Evolutionary conservation across 2,329 filamentous ascomycete species (phyloP), one percentile per base, ranked within the genome.

Genomic region (Dryadomyces sulphureus): DNA sequence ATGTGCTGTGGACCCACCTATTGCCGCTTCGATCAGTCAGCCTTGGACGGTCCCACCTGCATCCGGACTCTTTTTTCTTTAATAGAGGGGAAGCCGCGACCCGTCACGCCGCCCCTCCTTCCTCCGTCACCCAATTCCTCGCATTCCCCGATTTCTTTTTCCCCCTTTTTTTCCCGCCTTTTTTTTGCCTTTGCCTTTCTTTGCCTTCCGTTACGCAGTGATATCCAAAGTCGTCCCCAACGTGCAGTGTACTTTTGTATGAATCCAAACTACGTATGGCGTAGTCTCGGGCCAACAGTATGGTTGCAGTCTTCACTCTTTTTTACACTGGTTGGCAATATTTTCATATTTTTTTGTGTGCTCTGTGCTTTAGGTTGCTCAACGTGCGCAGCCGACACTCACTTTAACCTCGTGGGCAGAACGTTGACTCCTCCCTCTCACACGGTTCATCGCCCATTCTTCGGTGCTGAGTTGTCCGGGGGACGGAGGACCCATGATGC

Each of bases 321-420:
- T 35, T 22, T 5, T 43, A 25, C 47, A 54, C 46, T 48, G 50
- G 50, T 49, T 50, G 54, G n/a, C n/a, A n/a, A n/a, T n/a, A n/a
- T 55, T 54, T 44, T 43, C 9, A 50, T 56, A 57, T 56, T 51
- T 56, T 56, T 53, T 45, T 47, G 49, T 40, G n/a, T 48, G 49
- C 45, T 50, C 43, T 47, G 40, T 36, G 27, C 40, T 45, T 39
- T 32, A 59, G 63, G 65, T 61, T 68, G 69, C 77, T 81, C 77
- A 69, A 81, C 77, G 74, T 75, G 66, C 65, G 65, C 64, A 54
- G 65, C 68, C 69, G 60, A 72, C 66, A 69, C 70, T 77, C 69
- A 77, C 77, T 81, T 81, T 79, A 81, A 81, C 77, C 77, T 81
- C 75, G 70, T 79, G 73, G 72, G 64, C 32, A 38, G 17, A 44